These are phyloP conservation scores for Mucor mucedo DNA, from an alignment of 371 early-diverging fungal species.

Conservation along the genomic window DNA sequence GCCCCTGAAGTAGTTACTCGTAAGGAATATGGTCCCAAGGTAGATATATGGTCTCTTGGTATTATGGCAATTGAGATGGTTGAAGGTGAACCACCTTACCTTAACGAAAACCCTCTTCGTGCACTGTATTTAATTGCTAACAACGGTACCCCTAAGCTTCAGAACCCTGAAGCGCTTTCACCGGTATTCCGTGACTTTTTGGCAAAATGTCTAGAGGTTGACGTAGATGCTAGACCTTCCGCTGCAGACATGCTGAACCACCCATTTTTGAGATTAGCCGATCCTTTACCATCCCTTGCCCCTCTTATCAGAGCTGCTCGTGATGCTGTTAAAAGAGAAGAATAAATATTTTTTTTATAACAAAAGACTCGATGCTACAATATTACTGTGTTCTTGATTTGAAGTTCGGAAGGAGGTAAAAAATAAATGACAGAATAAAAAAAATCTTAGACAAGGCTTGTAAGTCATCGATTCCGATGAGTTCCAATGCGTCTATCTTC, in stretches of 20 bases:
- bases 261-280: conserved; percentile 88
- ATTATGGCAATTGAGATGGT: conserved; percentile 88
- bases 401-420: too few species aligned
- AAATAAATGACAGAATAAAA: too few species aligned
- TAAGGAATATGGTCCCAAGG: conserved; percentile 84
- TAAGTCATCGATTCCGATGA: too few species aligned
- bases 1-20: conserved; percentile 89
- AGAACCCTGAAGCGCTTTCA: conserved; percentile 86
- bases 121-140: conserved; percentile 94
- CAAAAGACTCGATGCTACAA: too few species aligned
- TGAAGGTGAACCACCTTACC: conserved; percentile 88
- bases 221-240: conserved; percentile 83
- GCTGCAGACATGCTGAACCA: conserved; percentile 85
- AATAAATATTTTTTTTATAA: conserved; percentile 2
- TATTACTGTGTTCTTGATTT: too few species aligned
- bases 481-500: too few species aligned
- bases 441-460: too few species aligned
- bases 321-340: conserved; percentile 35
- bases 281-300: conserved; percentile 82
- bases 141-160: conserved; percentile 92
- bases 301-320: conserved; percentile 88
- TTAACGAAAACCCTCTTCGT: conserved; percentile 81
- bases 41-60: conserved; percentile 95
- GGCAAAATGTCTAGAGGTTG: conserved; percentile 81
- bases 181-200: conserved; percentile 86